Conservation (phyloP, 2,329 filamentous ascomycete species). For the Colletotrichum lentis region DNA sequence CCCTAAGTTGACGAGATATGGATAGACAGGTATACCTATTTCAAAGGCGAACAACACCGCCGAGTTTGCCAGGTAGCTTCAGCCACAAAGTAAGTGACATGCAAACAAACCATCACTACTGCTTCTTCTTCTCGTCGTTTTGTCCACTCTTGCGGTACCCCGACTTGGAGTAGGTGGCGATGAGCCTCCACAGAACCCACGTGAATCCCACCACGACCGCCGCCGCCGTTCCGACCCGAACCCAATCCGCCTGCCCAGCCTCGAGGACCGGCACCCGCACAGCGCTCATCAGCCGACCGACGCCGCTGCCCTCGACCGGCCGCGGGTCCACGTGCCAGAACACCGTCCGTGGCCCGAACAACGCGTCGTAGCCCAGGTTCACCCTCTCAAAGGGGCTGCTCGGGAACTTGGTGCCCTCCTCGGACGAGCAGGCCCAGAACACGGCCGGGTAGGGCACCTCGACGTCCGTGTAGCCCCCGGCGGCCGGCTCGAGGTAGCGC, state of each 20-base stretch:
- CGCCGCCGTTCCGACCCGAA: conserved; percentile 64
- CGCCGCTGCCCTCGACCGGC: conserved; percentile 43
- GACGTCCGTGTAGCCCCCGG: conserved; percentile 61
- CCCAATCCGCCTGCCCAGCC: conserved; percentile 56
- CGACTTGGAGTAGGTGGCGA: conserved; percentile 47
- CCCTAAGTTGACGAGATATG: too few species aligned
- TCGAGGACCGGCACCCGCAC: conserved; percentile 73
- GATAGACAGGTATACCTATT: conserved; percentile 16
- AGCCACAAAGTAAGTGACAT: too few species aligned
- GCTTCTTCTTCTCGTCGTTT: conserved; percentile 32
- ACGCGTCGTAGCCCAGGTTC: conserved; percentile 84
- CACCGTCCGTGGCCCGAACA: conserved; percentile 79
- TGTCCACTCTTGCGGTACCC: conserved; percentile 43
- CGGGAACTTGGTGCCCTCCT: conserved; percentile 71
- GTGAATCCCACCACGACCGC: conserved; percentile 70
- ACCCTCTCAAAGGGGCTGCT: conserved; percentile 85
- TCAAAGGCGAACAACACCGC: neutral
- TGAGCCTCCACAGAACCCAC: conserved; percentile 73
- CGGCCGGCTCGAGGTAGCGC: conserved; percentile 76
- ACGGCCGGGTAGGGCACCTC: conserved; percentile 82
- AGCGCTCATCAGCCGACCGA: conserved; percentile 57
- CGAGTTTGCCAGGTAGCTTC: neutral
- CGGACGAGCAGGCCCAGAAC: conserved; percentile 87
- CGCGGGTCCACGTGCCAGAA: conserved; percentile 80
- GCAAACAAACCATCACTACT: conserved; percentile 13